phyloP scores from a whole-genome alignment of 2,329 filamentous ascomycete genomes.

The Lachnum nothofagi region DNA sequence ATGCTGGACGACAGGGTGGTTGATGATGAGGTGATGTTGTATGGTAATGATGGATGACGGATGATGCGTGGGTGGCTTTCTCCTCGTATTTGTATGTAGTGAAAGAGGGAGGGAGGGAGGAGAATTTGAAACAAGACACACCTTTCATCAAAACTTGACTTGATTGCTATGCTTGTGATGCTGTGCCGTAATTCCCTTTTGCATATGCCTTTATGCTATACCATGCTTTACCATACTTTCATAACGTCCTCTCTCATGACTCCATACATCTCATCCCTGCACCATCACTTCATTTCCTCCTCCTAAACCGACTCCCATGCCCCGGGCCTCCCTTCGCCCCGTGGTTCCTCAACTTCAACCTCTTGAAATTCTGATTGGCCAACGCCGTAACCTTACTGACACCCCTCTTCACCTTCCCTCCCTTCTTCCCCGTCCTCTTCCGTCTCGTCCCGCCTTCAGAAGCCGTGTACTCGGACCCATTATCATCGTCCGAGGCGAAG shows the following conservation, averaged over 20 bases:
- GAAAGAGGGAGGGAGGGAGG: conserved; percentile 3
- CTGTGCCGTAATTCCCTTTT: background rate
- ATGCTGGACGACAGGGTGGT: background rate
- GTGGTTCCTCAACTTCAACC: conserved; percentile 57
- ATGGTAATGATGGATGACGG: conserved; percentile 5
- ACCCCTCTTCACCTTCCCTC: conserved; percentile 37
- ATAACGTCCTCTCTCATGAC: no score
- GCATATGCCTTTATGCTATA: background rate
- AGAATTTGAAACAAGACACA: conserved; percentile 2
- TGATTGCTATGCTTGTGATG: background rate
- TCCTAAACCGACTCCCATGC: conserved; percentile 53
- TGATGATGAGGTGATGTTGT: conserved; percentile 7
- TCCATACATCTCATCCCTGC: no score
- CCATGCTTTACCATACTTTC: background rate
- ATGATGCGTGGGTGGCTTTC: background rate
- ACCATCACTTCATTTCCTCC: conserved; percentile 37
- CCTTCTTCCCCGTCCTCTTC: conserved; percentile 28
- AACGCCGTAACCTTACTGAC: conserved; percentile 58
- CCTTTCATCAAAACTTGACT: background rate
- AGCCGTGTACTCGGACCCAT: conserved; percentile 32
- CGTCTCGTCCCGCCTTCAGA: conserved; percentile 34
- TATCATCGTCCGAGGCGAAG: conserved; percentile 29
- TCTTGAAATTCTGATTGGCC: conserved; percentile 62
- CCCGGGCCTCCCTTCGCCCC: conserved; percentile 58
- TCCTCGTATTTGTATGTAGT: conserved; percentile 6